phyloP scores from a whole-genome alignment of 768 basidiomycete genomes.

The Tulasnella sp. region DNA sequence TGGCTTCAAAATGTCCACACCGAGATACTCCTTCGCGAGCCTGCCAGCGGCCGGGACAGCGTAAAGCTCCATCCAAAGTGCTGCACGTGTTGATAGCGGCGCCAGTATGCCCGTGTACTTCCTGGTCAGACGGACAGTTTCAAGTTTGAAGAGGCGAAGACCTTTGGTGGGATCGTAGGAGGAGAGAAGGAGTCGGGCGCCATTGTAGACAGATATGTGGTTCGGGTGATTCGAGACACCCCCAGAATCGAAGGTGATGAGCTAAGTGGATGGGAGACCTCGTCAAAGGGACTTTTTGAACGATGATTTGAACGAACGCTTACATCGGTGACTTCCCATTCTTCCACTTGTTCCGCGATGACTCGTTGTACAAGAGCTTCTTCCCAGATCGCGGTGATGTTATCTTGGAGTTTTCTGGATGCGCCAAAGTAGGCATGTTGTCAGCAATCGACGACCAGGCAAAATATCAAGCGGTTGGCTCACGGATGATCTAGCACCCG shows the following conservation, averaged over 20 bases:
- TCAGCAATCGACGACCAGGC: background rate
- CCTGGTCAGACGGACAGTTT: conserved; percentile 41
- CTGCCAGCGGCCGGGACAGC: background rate
- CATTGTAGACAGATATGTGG: conserved; percentile 59
- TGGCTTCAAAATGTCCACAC: background rate
- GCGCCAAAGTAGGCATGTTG: background rate
- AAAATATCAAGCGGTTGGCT: conserved; percentile 25
- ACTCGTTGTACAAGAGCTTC: conserved; percentile 45
- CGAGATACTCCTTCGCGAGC: background rate
- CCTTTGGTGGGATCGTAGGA: conserved; percentile 16
- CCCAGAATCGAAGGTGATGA: conserved; percentile 69
- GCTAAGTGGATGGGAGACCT: conserved; percentile 34
- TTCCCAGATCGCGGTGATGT: conserved; percentile 59
- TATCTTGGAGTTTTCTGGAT: conserved; percentile 57
- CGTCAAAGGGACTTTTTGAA: no score
- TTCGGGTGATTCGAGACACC: conserved; percentile 86
- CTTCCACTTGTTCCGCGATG: conserved; percentile 46
- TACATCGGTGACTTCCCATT: conserved; percentile 55
- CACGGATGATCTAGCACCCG: conserved; percentile 64
- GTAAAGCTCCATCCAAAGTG: background rate
- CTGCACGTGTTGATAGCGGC: background rate
- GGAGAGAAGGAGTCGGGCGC: conserved; percentile 37
- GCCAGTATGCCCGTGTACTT: conserved; percentile 44
- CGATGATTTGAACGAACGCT: conserved; percentile 20
- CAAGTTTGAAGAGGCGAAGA: conserved; percentile 44